These are phyloP conservation scores for Pleurotus cornucopiae DNA, from an alignment of 768 basidiomycete species.

Conservation along the genomic window DNA sequence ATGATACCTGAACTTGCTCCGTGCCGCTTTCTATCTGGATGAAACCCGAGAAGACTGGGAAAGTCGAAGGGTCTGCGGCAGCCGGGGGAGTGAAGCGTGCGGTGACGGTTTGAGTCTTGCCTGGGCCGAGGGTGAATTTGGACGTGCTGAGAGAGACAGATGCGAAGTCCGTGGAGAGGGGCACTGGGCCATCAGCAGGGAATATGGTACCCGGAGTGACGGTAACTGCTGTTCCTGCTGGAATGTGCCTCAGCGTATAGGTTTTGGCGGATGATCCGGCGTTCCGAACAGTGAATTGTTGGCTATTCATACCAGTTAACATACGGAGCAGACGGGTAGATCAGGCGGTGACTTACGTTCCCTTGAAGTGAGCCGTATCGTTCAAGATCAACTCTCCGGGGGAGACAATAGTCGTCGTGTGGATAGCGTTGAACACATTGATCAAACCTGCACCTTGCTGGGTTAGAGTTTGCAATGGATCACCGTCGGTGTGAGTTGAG, in stretches of 20 bases:
- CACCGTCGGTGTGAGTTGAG: slow-evolving; percentile 42
- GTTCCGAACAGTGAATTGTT: slow-evolving; percentile 50
- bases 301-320: slow-evolving; percentile 21
- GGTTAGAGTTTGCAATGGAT: slow-evolving; percentile 45
- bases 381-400: slow-evolving; percentile 60
- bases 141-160: slow-evolving; percentile 40
- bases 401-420: slow-evolving; percentile 45
- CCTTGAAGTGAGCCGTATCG: slow-evolving; percentile 54
- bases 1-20: slow-evolving; percentile 27
- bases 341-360: slow-evolving; percentile 26
- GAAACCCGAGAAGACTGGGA: slow-evolving; percentile 49
- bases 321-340: slow-evolving; percentile 1
- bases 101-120: slow-evolving; percentile 33
- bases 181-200: slow-evolving; percentile 28
- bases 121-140: slow-evolving; percentile 41
- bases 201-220: slow-evolving; percentile 26
- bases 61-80: slow-evolving; percentile 24
- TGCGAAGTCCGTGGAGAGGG: slow-evolving; percentile 40
- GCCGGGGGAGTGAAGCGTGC: slow-evolving; percentile 44
- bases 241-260: slow-evolving; percentile 47
- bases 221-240: slow-evolving; percentile 54
- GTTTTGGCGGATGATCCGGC: slow-evolving; percentile 34
- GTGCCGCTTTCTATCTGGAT: slow-evolving; percentile 27
- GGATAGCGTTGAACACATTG: slow-evolving; percentile 54
- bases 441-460: slow-evolving; percentile 56